Percentiles rank a stretch among this genome's conserved stretches.
Evolutionary conservation across 2,329 filamentous ascomycete species (phyloP).

Genomic region (Blastomyces parvus): DNA sequence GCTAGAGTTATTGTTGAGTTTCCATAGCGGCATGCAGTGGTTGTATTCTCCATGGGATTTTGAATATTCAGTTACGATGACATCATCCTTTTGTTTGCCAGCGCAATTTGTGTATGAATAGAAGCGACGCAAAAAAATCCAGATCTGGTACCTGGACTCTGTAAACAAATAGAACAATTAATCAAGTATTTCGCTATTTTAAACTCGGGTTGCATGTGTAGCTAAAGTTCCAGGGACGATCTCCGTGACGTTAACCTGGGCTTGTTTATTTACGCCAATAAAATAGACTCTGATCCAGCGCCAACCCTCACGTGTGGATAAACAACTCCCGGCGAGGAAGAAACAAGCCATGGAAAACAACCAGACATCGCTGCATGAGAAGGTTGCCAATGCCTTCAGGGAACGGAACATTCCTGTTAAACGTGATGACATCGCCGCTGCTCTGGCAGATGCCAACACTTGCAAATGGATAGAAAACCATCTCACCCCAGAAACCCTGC

Average conservation of each 20-base stretch:
- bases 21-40: too few relatives aligned
- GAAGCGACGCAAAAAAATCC: too few relatives aligned
- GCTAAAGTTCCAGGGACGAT: not conserved
- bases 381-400: constrained; percentile 23
- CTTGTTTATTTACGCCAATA: not conserved
- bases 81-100: not conserved
- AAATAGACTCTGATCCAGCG: not conserved
- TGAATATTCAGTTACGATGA: not conserved
- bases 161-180: not conserved
- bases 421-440: constrained; percentile 22
- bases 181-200: not conserved
- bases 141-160: not conserved
- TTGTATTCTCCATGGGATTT: not conserved
- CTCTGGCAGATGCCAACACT: constrained; percentile 22
- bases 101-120: not conserved
- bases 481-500: constrained; percentile 26
- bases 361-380: constrained; percentile 14
- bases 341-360: constrained; percentile 5
- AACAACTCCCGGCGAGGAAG: constrained; percentile 5
- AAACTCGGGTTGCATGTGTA: not conserved
- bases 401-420: constrained; percentile 24
- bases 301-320: not conserved
- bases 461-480: constrained; percentile 27
- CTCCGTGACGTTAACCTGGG: not conserved
- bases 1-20: not conserved